These are phyloP conservation scores for Monosporascus sp. DNA, from an alignment of 2,329 filamentous ascomycete species.

Conservation along the genomic window DNA sequence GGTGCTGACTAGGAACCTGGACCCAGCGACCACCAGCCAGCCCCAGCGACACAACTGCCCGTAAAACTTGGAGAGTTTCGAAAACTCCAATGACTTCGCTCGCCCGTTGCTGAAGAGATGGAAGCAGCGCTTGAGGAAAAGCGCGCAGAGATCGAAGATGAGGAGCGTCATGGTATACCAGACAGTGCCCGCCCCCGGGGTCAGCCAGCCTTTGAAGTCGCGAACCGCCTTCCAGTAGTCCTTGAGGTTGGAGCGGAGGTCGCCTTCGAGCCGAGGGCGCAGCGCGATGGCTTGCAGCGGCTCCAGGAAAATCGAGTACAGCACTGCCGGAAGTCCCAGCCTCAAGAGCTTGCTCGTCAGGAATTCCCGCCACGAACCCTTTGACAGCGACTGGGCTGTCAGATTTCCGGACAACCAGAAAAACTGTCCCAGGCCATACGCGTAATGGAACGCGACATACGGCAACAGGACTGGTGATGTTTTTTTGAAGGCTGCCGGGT, in stretches of 20 bases:
- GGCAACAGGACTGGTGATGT: too few relatives aligned
- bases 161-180: conserved; percentile 4
- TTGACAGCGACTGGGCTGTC: too few relatives aligned
- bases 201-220: conserved; percentile 1
- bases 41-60: conserved; percentile 3
- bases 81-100: neutral
- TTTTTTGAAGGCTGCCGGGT: neutral
- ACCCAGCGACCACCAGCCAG: conserved; percentile 1
- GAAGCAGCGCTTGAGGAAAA: conserved; percentile 1
- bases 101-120: neutral
- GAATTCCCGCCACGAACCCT: too few relatives aligned
- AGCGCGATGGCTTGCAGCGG: too few relatives aligned
- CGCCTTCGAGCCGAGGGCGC: neutral
- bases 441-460: too few relatives aligned
- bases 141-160: conserved; percentile 1
- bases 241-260: neutral
- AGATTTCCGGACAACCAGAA: too few relatives aligned
- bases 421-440: too few relatives aligned
- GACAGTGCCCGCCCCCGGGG: neutral
- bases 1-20: conserved; percentile 3
- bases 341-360: too few relatives aligned
- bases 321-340: too few relatives aligned
- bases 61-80: conserved; percentile 1
- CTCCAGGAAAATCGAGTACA: too few relatives aligned
- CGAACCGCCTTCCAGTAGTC: neutral